These are phyloP conservation scores for Salinomyces thailandicus DNA, from an alignment of 2,329 filamentous ascomycete genomes.

Conservation along the genomic window DNA sequence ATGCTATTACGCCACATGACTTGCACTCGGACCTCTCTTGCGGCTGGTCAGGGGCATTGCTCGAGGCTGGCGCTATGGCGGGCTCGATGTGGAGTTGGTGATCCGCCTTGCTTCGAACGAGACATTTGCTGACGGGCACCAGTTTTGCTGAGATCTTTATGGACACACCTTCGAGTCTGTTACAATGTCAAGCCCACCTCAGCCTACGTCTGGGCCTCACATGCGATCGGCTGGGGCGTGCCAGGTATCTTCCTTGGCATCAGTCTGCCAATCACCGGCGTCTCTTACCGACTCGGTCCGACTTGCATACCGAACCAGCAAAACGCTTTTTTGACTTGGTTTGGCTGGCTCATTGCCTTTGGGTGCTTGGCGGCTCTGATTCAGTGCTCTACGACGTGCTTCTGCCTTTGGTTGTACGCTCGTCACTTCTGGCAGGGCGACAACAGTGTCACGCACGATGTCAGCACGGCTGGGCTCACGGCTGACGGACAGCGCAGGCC, in stretches of 20 bases:
- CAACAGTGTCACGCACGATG: not conserved
- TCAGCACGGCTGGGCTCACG: not conserved
- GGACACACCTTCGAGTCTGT: constrained; percentile 89
- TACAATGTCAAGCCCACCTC: constrained; percentile 82
- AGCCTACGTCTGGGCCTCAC: constrained; percentile 75
- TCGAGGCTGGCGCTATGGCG: constrained; percentile 75
- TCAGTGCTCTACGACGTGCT: constrained; percentile 24
- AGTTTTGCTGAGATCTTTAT: constrained; percentile 72
- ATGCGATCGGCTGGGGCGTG: constrained; percentile 73
- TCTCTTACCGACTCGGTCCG: constrained; percentile 81
- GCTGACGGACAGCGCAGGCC: constrained; percentile 5
- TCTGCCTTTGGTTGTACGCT: constrained; percentile 26
- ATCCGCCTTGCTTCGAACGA: not conserved
- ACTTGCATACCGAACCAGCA: constrained; percentile 89
- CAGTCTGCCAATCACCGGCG: constrained; percentile 71
- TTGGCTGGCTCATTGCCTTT: constrained; percentile 29
- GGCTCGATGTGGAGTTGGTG: constrained; percentile 62
- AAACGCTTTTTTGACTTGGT: constrained; percentile 54
- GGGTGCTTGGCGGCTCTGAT: constrained; percentile 21
- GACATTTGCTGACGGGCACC: not conserved
- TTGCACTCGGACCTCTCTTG: constrained; percentile 76
- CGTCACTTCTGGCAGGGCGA: constrained; percentile 4
- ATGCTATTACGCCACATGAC: constrained; percentile 83
- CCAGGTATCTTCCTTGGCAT: constrained; percentile 62
- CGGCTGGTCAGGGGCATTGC: constrained; percentile 74